Percentiles rank a stretch among this genome's conserved stretches.
phyloP scores from a whole-genome alignment of 73 alveolate genomes.

The Paramecium sonneborni region DNA sequence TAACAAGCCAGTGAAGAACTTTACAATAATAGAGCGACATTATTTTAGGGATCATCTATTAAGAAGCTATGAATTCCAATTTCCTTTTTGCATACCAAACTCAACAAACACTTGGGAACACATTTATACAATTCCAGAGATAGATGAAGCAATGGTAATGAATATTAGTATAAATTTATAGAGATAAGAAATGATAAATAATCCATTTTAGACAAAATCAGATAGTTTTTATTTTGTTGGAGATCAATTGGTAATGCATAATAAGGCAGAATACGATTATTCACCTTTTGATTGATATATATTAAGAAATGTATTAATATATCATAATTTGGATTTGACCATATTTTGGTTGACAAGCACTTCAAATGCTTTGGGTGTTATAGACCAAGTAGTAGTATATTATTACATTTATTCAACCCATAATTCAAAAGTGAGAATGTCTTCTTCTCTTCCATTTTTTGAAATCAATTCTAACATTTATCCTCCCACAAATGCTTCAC shows the following conservation, averaged over 20 bases:
- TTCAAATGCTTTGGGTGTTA: neutral
- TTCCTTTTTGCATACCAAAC: conserved; percentile 97
- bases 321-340: neutral
- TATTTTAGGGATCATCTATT: conserved; percentile 87
- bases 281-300: conserved; percentile 68
- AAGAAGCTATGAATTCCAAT: conserved; percentile 85
- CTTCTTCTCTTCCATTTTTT: conserved; percentile 29
- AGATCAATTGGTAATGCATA: conserved; percentile 94
- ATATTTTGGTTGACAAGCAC: neutral
- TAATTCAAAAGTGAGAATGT: neutral
- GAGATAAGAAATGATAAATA: conserved; percentile 83
- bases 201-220: conserved; percentile 95
- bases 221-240: conserved; percentile 97
- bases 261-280: conserved; percentile 94
- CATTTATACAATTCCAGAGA: conserved; percentile 89
- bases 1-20: conserved; percentile 83
- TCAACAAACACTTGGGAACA: conserved; percentile 96
- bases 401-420: conserved; percentile 6
- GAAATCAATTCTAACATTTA: neutral
- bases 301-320: neutral
- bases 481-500: neutral
- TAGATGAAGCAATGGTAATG: conserved; percentile 72
- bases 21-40: conserved; percentile 94
- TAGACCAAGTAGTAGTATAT: neutral
- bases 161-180: neutral